Percentiles rank a stretch among this genome's conserved stretches.
phyloP scores from a whole-genome alignment of 495 filamentous ascomycete genomes.

The Penicillium canescens region DNA sequence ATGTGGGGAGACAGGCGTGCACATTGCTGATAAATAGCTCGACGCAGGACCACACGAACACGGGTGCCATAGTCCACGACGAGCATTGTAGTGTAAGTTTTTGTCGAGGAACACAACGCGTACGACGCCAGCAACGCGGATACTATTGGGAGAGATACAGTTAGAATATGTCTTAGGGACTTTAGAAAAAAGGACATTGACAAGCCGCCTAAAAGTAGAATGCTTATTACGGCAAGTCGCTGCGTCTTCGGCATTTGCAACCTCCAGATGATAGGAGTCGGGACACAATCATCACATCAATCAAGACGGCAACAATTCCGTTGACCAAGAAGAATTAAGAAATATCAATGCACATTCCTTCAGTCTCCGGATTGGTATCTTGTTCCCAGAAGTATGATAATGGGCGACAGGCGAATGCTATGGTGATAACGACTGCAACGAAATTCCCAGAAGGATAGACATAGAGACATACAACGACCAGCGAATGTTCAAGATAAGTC shows the following conservation, averaged over 20 bases:
- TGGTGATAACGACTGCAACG: constrained; percentile 7
- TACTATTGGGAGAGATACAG: background rate
- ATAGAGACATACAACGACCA: constrained; percentile 10
- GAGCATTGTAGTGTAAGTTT: constrained; percentile 10
- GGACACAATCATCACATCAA: constrained; percentile 44
- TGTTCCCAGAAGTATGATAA: constrained; percentile 13
- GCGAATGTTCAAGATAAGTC: constrained; percentile 14
- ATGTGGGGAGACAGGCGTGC: constrained; percentile 41
- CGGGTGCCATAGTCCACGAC: constrained; percentile 31
- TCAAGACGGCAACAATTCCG: constrained; percentile 22
- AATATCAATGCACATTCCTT: constrained; percentile 7
- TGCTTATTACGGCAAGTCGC: constrained; percentile 34
- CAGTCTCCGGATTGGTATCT: constrained; percentile 2
- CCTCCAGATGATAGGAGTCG: constrained; percentile 35
- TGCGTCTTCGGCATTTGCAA: constrained; percentile 35
- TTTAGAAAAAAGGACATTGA: constrained; percentile 15
- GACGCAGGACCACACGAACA: constrained; percentile 45
- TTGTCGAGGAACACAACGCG: constrained; percentile 16
- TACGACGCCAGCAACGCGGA: constrained; percentile 24
- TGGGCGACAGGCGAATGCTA: constrained; percentile 8
- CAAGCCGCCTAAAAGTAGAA: constrained; percentile 42
- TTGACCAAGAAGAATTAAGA: constrained; percentile 13
- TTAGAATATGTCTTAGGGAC: background rate
- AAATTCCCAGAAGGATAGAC: constrained; percentile 8
- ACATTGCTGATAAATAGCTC: constrained; percentile 46